phyloP scores from a whole-genome alignment of 1,139 yeast species.

The Lodderomyces oxycetoniae region DNA sequence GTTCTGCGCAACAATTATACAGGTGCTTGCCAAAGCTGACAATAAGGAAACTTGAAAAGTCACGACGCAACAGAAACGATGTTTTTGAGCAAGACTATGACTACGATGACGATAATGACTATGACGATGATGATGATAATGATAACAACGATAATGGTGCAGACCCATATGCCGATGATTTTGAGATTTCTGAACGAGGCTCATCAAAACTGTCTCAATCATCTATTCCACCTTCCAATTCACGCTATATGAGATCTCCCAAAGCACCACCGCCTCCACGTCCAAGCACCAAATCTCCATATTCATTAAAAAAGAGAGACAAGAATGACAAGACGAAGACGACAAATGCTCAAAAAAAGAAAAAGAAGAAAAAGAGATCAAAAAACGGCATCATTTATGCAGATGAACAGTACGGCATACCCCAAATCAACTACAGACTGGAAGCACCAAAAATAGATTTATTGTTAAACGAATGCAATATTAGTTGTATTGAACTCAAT shows the following conservation, averaged over 20 bases:
- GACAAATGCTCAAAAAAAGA: no score
- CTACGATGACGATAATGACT: background rate
- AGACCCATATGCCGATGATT: constrained; percentile 5
- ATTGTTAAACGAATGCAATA: constrained; percentile 70
- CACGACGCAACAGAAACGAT: constrained; percentile 12
- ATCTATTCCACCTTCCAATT: constrained; percentile 14
- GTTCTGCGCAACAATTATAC: constrained; percentile 47
- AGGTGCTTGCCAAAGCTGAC: constrained; percentile 25
- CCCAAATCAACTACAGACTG: constrained; percentile 61
- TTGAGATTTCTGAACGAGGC: background rate
- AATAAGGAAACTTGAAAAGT: constrained; percentile 1
- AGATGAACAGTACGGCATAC: constrained; percentile 57
- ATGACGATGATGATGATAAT: constrained; percentile 1
- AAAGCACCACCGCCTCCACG: constrained; percentile 28
- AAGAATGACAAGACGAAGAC: constrained; percentile 12
- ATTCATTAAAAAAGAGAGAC: constrained; percentile 5
- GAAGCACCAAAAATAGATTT: constrained; percentile 72
- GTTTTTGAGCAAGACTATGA: constrained; percentile 6
- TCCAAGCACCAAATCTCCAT: constrained; percentile 25
- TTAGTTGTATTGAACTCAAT: constrained; percentile 66
- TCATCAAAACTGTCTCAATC: constrained; percentile 16
- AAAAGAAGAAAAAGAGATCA: constrained; percentile 18
- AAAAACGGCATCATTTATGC: constrained; percentile 35
- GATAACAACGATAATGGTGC: background rate
- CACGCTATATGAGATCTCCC: constrained; percentile 8